Base-by-base conservation (phyloP, 805 yeast species). In the Vanderwaltozyma polyspora region DNA sequence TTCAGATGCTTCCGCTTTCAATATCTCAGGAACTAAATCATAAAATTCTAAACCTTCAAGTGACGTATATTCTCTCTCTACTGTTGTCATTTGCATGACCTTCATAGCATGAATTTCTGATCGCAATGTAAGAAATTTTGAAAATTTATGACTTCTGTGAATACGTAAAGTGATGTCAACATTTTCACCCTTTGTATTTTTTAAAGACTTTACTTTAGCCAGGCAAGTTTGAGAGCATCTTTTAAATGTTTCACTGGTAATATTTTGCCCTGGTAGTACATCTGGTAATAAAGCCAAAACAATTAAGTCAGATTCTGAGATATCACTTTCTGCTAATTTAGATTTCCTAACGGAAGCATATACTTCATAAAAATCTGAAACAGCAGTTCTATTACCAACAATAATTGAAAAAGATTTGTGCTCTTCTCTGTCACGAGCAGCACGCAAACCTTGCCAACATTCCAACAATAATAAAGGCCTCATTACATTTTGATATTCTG, bases 11-110 rank as follows among this genome's bases (percentile, higher is more conserved):
- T 58, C 55, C 0, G 93, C 96, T 8, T 62, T 51, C 8, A 86
- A 53, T 28, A 91, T 82, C 24, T 72, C 67, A 14, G 72, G 65
- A n/a, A 71, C 63, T 26, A 93, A 59, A 49, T 85, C 93, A 49
- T 86, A 93, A 52, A 79, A 86, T 34, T 70, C 78, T 34, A 91
- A 63, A 1, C 94, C 96, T 52, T 68, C 73, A 44, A 93, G 60
- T 0, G 98, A 80, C 0, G 87, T 70, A 47, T 66, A 93, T 52
- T 91, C 98, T 63, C 99, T 77, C 55, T 91, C 98, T 12, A 87
- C 71, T 0, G 99, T 89, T 1, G 81, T 71, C 86, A 91, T 76
- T 46, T 79, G 91, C 72, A 82, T 78, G 2, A 87, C 79, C 36
- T 73, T 70, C 70, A 85, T 68, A 13, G 77, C 86, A 31, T 72